phyloP scores from a whole-genome alignment of 2,329 filamentous ascomycete species.

The Penicillium janthinellum region DNA sequence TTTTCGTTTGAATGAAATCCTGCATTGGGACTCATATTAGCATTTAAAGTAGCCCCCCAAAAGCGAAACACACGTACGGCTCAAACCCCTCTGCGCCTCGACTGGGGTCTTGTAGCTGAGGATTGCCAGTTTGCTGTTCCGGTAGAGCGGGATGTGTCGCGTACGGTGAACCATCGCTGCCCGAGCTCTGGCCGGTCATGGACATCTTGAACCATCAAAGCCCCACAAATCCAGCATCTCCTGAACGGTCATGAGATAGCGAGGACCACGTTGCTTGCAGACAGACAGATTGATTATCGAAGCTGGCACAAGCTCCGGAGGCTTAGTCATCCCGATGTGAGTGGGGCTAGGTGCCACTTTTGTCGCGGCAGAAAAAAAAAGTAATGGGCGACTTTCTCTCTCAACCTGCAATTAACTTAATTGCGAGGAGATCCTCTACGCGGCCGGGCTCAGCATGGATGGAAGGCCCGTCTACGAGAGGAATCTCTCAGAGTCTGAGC shows the following conservation, averaged over 20 bases:
- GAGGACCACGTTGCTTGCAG: conserved; percentile 6
- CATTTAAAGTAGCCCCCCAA: not conserved
- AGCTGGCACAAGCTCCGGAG: conserved; percentile 30
- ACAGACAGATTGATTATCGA: conserved; percentile 8
- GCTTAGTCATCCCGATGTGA: conserved; percentile 29
- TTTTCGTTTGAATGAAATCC: conserved; percentile 49
- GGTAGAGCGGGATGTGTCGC: conserved; percentile 14
- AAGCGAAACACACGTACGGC: conserved; percentile 33
- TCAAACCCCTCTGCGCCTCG: conserved; percentile 36
- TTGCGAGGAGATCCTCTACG: conserved; percentile 34
- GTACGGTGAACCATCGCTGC: conserved; percentile 16
- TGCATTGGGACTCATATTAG: conserved; percentile 19
- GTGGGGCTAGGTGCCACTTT: conserved; percentile 32
- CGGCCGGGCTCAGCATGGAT: conserved; percentile 41
- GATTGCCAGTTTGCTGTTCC: conserved; percentile 16
- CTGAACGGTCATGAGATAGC: conserved; percentile 6
- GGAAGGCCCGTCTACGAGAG: conserved; percentile 47
- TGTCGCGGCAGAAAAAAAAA: conserved; percentile 41
- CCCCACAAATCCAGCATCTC: conserved; percentile 21
- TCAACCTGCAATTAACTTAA: conserved; percentile 22
- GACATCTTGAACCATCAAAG: conserved; percentile 32
- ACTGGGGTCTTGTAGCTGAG: conserved; percentile 25
- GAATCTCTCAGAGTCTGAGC: conserved; percentile 55
- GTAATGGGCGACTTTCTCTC: conserved; percentile 27
- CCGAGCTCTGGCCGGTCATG: conserved; percentile 24